Evolutionary conservation across 805 yeast species (phyloP), one percentile per base, ranked within the genome.

Genomic region (Nakazawaea wickerhamii): DNA sequence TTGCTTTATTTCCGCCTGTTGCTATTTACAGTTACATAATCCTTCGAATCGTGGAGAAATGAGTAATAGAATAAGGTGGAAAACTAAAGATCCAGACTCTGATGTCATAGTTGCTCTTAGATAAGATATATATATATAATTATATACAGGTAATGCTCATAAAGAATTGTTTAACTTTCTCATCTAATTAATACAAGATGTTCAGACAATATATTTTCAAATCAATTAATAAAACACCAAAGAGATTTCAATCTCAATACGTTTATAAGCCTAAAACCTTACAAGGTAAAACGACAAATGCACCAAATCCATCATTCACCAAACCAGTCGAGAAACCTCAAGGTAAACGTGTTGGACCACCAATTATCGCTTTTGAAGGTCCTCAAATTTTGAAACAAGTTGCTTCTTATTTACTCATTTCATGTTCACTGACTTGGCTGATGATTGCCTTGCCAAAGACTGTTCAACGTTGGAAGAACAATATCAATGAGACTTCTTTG

Each of bases 371-470:
- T 1, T n/a, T 37, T 13, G 40, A 36, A 22, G 32, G 28, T 13
- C 40, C 40, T 14, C 25, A 26, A 27, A 11, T 22, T 17, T 15
- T 23, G 8, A 41, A 30, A 26, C 30, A 26, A 14, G 28, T 41
- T 27, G 23, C 15, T 7, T 34, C 38, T 2, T 41, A 41, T 35
- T 28, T 41, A 30, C 20, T 25, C 10, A 27, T 32, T 11, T 32
- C 19, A 13, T 23, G 44, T 11, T 4, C 15, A 7, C 9, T 15
- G 7, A 13, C 21, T n/a, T 34, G 17, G 15, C 11, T 33, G 28
- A 13, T 27, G 10, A 14, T 23, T n/a, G 30, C 27, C 4, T 18
- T 40, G 21, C 44, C 44, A 28, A 41, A 30, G 30, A 25, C 15
- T 14, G 36, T 41, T 13, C 31, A 28, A 28, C 31, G 31, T 28